Evolutionary conservation across 2,329 filamentous ascomycete genomes (phyloP).

Genomic region (Trichocomaceae sp.): DNA sequence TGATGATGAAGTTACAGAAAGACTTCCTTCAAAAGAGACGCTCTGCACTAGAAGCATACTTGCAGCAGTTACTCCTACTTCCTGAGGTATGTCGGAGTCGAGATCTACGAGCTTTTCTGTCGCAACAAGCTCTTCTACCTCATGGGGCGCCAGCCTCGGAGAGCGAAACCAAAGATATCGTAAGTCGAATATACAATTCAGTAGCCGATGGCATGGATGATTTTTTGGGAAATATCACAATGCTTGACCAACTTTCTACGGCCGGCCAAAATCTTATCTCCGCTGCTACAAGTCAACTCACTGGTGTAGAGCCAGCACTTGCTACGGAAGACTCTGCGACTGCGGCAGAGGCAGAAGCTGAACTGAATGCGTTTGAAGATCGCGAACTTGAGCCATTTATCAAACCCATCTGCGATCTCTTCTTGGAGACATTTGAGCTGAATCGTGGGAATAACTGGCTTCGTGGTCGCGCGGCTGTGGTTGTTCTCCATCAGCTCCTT

Average conservation of each 20-base stretch:
- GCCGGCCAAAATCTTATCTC: constrained; percentile 77
- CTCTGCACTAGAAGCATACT: constrained; percentile 74
- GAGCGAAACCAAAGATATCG: constrained; percentile 70
- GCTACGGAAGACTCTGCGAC: constrained; percentile 44
- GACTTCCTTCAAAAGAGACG: constrained; percentile 91
- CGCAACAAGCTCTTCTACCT: constrained; percentile 71
- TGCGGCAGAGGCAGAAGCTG: constrained; percentile 77
- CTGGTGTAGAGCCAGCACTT: constrained; percentile 40
- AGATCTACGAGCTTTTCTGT: constrained; percentile 86
- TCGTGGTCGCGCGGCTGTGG: constrained; percentile 86
- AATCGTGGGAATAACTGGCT: constrained; percentile 97
- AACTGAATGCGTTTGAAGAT: constrained; percentile 87
- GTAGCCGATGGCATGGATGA: constrained; percentile 98
- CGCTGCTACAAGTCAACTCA: constrained; percentile 47
- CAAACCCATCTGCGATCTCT: constrained; percentile 96
- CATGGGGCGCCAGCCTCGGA: constrained; percentile 56
- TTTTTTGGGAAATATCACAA: constrained; percentile 90
- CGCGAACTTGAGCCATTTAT: constrained; percentile 90
- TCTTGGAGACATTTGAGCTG: constrained; percentile 89
- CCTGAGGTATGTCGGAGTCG: constrained; percentile 92
- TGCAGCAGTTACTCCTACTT: constrained; percentile 72
- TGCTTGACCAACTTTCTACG: constrained; percentile 86
- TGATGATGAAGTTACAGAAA: constrained; percentile 93
- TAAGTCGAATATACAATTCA: constrained; percentile 90
- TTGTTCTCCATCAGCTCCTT: constrained; percentile 90